Base-by-base conservation (phyloP, 192 early-diverging fungal species). In the Gaertneriomyces semiglobifer region DNA sequence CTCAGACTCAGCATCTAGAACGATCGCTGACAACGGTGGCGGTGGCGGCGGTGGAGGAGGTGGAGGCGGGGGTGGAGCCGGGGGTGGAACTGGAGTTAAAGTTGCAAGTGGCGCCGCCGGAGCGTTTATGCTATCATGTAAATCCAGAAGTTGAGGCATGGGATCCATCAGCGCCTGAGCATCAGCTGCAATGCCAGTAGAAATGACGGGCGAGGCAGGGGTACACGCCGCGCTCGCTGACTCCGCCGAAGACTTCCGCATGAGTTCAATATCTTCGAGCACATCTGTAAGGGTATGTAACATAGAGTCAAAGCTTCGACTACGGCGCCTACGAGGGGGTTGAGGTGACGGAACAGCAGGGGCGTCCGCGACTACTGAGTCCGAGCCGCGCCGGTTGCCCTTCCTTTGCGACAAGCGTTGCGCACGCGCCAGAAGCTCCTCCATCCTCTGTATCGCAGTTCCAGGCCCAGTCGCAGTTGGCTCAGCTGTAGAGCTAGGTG, bases 31-130 rank as follows among this genome's bases (percentile, higher is more conserved):
- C 53, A 71, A 70, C 45, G 73, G 73, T 69, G 70, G 67, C 43
- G 77, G 75, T 4, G 72, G 61, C 20, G 72, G 72, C 42, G 72
- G 72, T 38, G 63, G 62, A 41, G 72, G 72, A 25, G 68, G 39
- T 10, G 65, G 45, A 2, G 72, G 43, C 7, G 65, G 62, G 41
- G 62, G 53, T 3, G 61, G 68, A 51, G 67, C 63, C 1, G 74
- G 67, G 10, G 66, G 50, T 53, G 65, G 40, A 16, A 43, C 11
- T 6, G 60, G 58, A 3, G 64, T 25, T 8, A 63, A 47, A 38
- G 78, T 6, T 5, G 74, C 10, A 19, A 39, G 11, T 50, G 55
- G 69, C 44, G 74, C 65, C 25, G 25, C 53, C 14, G 16, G 20
- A 61, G 55, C 38, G 12, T 25, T 68, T 45, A 33, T 50, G 25